Evolutionary conservation across 2,329 filamentous ascomycete genomes (phyloP).

Genomic region (Colletotrichum abscissum): DNA sequence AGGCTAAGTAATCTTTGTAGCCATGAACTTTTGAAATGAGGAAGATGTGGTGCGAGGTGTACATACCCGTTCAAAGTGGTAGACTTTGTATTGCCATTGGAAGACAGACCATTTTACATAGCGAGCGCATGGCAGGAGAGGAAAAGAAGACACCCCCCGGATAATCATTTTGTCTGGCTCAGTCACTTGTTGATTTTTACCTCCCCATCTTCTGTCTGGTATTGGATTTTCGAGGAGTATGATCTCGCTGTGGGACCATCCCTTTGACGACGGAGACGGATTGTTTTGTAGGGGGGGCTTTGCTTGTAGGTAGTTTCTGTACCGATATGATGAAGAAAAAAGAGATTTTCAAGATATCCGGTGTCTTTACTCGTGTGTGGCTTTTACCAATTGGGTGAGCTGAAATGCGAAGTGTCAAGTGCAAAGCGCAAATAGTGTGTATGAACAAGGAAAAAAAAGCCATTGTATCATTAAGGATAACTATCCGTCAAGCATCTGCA

Average conservation of each 20-base stretch:
- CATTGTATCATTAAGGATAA: slow-evolving; percentile 4
- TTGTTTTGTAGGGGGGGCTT: not conserved
- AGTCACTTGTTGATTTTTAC: slow-evolving; percentile 1
- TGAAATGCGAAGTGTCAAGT: no score
- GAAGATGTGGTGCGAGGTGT: slow-evolving; percentile 15
- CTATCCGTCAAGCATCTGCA: slow-evolving; percentile 16
- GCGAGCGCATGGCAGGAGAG: slow-evolving; percentile 28
- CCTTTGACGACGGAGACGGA: not conserved
- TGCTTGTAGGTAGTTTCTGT: slow-evolving; percentile 26
- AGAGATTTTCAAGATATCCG: not conserved
- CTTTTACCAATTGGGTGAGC: not conserved
- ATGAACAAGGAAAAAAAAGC: not conserved
- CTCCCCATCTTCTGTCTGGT: not conserved
- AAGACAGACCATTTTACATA: slow-evolving; percentile 30
- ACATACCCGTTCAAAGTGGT: slow-evolving; percentile 25
- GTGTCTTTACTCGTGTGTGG: not conserved
- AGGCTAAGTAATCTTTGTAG: slow-evolving; percentile 57
- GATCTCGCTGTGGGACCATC: not conserved
- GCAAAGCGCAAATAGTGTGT: not conserved
- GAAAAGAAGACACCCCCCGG: slow-evolving; percentile 2
- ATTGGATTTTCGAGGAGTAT: slow-evolving; percentile 8
- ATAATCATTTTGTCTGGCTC: slow-evolving; percentile 8
- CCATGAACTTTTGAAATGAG: not conserved
- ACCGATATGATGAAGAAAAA: slow-evolving; percentile 25
- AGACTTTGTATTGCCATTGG: slow-evolving; percentile 28